These are phyloP conservation scores for Quillaja saponaria DNA, from an alignment of 306 rosid genomes.

Conservation along the genomic window DNA sequence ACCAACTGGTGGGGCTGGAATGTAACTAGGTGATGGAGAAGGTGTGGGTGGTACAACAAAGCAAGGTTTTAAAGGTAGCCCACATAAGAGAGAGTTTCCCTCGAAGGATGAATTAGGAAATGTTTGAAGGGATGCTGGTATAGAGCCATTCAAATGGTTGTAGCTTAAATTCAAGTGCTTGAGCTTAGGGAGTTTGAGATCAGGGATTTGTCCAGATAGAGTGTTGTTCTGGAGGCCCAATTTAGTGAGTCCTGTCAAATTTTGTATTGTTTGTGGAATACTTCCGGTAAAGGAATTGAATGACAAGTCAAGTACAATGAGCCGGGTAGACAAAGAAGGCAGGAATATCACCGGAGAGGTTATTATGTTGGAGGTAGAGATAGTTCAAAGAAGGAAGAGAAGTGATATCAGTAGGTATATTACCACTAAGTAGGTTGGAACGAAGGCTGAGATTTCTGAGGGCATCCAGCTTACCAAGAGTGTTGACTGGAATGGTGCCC, in stretches of 20 bases:
- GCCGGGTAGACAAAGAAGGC: constrained; percentile 52
- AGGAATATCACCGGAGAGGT: constrained; percentile 81
- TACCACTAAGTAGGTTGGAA: constrained; percentile 75
- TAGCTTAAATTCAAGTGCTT: constrained; percentile 73
- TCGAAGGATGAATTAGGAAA: constrained; percentile 70
- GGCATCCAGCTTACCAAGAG: constrained; percentile 76
- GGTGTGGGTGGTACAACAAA: constrained; percentile 41
- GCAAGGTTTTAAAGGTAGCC: constrained; percentile 71
- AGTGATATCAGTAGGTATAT: constrained; percentile 67
- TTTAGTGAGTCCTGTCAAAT: constrained; percentile 64
- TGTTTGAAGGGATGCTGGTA: constrained; percentile 57
- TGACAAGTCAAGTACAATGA: constrained; percentile 80
- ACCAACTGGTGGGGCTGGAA: constrained; percentile 41
- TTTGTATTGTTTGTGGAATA: constrained; percentile 57
- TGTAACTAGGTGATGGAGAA: constrained; percentile 25
- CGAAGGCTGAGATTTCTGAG: constrained; percentile 76
- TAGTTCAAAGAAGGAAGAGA: constrained; percentile 74
- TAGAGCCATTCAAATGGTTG: constrained; percentile 81
- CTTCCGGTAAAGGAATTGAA: constrained; percentile 69
- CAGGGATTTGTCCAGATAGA: constrained; percentile 72
- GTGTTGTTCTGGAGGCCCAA: constrained; percentile 83
- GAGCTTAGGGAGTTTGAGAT: constrained; percentile 56
- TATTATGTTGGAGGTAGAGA: constrained; percentile 80
- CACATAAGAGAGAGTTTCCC: constrained; percentile 78
- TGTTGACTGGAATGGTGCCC: constrained; percentile 68